Base-by-base conservation (phyloP, 1,139 yeast genomes). In the Yamadazyma diospyri region DNA sequence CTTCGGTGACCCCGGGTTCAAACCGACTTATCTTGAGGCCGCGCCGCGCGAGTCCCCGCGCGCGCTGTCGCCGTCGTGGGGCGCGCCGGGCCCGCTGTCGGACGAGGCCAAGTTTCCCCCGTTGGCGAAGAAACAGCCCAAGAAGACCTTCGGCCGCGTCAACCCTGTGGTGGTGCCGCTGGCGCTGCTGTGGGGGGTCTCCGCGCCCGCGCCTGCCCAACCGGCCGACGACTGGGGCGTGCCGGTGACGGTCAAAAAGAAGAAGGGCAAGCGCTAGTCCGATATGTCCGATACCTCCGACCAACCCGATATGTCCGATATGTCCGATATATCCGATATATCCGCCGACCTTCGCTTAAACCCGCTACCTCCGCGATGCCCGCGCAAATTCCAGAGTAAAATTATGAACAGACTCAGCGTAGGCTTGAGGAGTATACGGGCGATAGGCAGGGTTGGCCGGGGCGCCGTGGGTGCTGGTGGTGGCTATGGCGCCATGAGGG, bases 91-190 rank as follows among this genome's bases (percentile, higher is more conserved):
- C 6, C 20, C 20, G 6, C 9, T 9, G 6, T 18, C 20, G 6
- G 43, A 46, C 23, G 43, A 48, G 4, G 30, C 50, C 13, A 64
- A 64, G 39, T 69, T 67, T 39, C 75, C 75, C 1, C 59, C 66
- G 2, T 55, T 69, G 32, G 64, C 59, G 34, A 61, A 61, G 49
- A 67, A 66, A 40, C 34, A 48, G 14, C 46, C 46, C 4, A 66
- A 64, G 41, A 61, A 52, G 36, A 47, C 48, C 3, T 59, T 68
- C 29, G 73, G 73, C 1, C 49, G 70, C 30, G 73, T 68, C 2
- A 67, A 63, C 31, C 67, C 66, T 4, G 46, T 45, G 1, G 23
- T 23, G 3, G 32, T 40, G 1, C 24, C 39, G 1, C 39, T 47
- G 11, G 31, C 45, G 2, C 37, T 28, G 34, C 33, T 37, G 32